Evolutionary conservation across 805 yeast species (phyloP).

Genomic region (Candida pseudofarinosa): DNA sequence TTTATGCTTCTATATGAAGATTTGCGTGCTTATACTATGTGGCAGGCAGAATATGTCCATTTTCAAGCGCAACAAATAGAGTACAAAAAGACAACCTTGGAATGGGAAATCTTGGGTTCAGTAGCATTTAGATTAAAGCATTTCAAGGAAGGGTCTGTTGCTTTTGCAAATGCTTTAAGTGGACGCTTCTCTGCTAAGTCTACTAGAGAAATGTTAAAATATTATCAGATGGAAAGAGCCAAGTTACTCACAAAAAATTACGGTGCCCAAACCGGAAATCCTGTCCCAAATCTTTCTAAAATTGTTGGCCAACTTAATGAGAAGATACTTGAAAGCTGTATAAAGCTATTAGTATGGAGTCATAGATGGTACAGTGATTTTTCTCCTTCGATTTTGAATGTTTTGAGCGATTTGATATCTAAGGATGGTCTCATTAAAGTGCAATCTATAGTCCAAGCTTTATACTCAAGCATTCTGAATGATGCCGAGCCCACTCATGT

Average conservation of each 20-base stretch:
- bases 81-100: constrained; percentile 72
- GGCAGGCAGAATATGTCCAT: constrained; percentile 90
- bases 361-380: constrained; percentile 97
- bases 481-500: constrained; percentile 12
- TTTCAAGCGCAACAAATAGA: constrained; percentile 83
- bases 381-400: constrained; percentile 61
- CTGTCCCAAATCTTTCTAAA: constrained; percentile 33
- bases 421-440: constrained; percentile 79
- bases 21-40: constrained; percentile 77
- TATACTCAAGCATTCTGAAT: constrained; percentile 42
- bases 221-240: constrained; percentile 51
- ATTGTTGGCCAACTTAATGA: constrained; percentile 44
- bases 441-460: constrained; percentile 64
- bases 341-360: constrained; percentile 91
- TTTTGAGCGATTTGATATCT: constrained; percentile 57
- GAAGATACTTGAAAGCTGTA: constrained; percentile 61
- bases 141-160: constrained; percentile 79
- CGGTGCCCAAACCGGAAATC: constrained; percentile 8
- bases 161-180: constrained; percentile 68
- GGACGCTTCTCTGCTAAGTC: constrained; percentile 79
- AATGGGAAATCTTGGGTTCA: constrained; percentile 90
- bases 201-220: constrained; percentile 66
- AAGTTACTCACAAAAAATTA: constrained; percentile 29
- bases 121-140: constrained; percentile 85
- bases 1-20: constrained; percentile 71